These are phyloP conservation scores for Neurospora sp. DNA, from an alignment of 495 filamentous ascomycete genomes.

Conservation along the genomic window DNA sequence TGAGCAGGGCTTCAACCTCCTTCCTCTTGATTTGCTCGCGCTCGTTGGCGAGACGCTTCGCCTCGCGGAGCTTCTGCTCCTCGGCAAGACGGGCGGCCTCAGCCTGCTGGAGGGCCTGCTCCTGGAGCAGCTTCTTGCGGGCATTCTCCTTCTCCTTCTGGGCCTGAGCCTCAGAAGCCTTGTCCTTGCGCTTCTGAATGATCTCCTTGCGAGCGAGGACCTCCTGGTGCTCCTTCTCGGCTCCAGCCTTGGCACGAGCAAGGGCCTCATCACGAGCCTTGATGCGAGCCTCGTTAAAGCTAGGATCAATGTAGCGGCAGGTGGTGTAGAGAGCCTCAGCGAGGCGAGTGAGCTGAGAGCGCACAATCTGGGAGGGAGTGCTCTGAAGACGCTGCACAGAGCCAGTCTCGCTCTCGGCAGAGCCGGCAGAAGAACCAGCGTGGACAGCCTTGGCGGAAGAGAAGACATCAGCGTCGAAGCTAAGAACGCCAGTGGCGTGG, in stretches of 20 bases:
- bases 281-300: constrained; percentile 67
- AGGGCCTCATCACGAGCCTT: constrained; percentile 74
- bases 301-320: constrained; percentile 88
- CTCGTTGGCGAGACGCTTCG: constrained; percentile 79
- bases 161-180: constrained; percentile 73
- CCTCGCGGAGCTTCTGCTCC: constrained; percentile 84
- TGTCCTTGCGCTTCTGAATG: constrained; percentile 94
- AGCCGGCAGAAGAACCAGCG: constrained; percentile 73
- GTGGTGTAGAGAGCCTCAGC: constrained; percentile 86
- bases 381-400: constrained; percentile 92
- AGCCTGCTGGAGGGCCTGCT: constrained; percentile 76
- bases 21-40: constrained; percentile 84
- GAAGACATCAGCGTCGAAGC: constrained; percentile 97
- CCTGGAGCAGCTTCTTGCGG: constrained; percentile 67
- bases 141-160: constrained; percentile 88
- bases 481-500: constrained; percentile 86
- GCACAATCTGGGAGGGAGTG: constrained; percentile 95
- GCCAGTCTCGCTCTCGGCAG: constrained; percentile 74
- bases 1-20: constrained; percentile 90
- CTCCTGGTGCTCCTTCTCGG: constrained; percentile 85
- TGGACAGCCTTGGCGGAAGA: constrained; percentile 91
- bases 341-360: constrained; percentile 83
- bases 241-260: constrained; percentile 70
- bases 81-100: constrained; percentile 79
- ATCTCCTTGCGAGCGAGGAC: constrained; percentile 76